A percentile compares a stretch with the other conserved stretches of the same genome.
Evolutionary conservation across 176 grass and related monocot genomes (phyloP).

Genomic region (Aegilops sharonensis): DNA sequence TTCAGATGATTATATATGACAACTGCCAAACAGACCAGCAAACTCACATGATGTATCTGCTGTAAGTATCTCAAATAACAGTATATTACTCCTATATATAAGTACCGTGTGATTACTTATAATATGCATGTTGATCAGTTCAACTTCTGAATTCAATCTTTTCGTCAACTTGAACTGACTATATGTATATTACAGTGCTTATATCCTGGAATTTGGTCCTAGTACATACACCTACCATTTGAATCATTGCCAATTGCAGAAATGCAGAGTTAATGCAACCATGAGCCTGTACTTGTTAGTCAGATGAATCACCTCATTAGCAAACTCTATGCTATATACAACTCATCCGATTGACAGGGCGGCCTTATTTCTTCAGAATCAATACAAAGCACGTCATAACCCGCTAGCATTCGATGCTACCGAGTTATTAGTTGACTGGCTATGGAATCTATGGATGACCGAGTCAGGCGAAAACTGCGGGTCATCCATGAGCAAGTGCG

Average conservation of each 20-base stretch:
- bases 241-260: slow-evolving; percentile 8
- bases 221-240: neutral
- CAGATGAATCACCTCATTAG: slow-evolving; percentile 23
- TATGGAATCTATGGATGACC: slow-evolving; percentile 58
- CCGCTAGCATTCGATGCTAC: slow-evolving; percentile 50
- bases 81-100: neutral
- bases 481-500: slow-evolving; percentile 23
- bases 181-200: neutral
- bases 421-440: slow-evolving; percentile 42
- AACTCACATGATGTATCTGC: too few relatives aligned
- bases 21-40: too few relatives aligned
- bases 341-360: slow-evolving; percentile 13
- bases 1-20: too few relatives aligned
- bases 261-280: neutral
- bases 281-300: slow-evolving; percentile 4
- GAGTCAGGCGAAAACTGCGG: slow-evolving; percentile 48
- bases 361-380: slow-evolving; percentile 14
- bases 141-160: neutral
- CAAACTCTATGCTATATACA: slow-evolving; percentile 41
- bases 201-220: neutral
- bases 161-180: neutral
- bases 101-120: neutral
- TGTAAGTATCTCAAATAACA: neutral
- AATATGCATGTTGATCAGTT: neutral
- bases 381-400: slow-evolving; percentile 30